phyloP scores from a whole-genome alignment of 2,329 filamentous ascomycete genomes.

The Balansia obtecta region DNA sequence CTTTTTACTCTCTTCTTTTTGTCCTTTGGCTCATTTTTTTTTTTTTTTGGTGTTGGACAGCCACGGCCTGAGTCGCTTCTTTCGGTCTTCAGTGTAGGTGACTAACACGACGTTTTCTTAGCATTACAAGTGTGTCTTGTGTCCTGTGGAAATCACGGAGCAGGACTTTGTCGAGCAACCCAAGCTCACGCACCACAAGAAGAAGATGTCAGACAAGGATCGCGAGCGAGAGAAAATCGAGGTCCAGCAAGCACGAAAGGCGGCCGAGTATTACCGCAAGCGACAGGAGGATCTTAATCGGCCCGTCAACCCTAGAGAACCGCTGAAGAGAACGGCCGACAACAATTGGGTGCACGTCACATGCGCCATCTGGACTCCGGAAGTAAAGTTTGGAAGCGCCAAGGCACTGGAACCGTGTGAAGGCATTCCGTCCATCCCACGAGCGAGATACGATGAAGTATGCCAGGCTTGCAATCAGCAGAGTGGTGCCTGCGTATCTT shows the following conservation, averaged over 20 bases:
- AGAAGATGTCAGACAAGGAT: slow-evolving; percentile 83
- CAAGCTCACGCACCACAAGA: slow-evolving; percentile 45
- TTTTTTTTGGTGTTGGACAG: too few species aligned
- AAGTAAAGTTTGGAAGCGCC: slow-evolving; percentile 84
- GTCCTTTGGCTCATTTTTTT: too few species aligned
- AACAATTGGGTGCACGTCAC: slow-evolving; percentile 98
- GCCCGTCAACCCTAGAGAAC: slow-evolving; percentile 73
- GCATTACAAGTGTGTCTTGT: slow-evolving; percentile 88
- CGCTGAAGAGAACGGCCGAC: slow-evolving; percentile 83
- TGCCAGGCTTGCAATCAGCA: slow-evolving; percentile 76
- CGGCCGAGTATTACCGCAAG: slow-evolving; percentile 69
- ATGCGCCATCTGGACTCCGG: slow-evolving; percentile 83
- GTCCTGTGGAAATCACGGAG: slow-evolving; percentile 69
- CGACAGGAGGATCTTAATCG: slow-evolving; percentile 76
- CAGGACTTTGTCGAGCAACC: slow-evolving; percentile 71
- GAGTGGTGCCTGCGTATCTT: slow-evolving; percentile 69
- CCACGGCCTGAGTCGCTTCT: background rate
- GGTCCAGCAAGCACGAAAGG: slow-evolving; percentile 68
- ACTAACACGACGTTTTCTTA: slow-evolving; percentile 13
- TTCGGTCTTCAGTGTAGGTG: slow-evolving; percentile 7
- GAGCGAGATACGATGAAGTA: slow-evolving; percentile 57
- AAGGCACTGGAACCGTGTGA: slow-evolving; percentile 75
- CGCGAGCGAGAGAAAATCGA: slow-evolving; percentile 79
- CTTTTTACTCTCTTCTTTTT: background rate
- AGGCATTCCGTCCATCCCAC: slow-evolving; percentile 73